Evolutionary conservation across 1,284 basidiomycete genomes (phyloP).

Genomic region (Phaffia rhodozyma): DNA sequence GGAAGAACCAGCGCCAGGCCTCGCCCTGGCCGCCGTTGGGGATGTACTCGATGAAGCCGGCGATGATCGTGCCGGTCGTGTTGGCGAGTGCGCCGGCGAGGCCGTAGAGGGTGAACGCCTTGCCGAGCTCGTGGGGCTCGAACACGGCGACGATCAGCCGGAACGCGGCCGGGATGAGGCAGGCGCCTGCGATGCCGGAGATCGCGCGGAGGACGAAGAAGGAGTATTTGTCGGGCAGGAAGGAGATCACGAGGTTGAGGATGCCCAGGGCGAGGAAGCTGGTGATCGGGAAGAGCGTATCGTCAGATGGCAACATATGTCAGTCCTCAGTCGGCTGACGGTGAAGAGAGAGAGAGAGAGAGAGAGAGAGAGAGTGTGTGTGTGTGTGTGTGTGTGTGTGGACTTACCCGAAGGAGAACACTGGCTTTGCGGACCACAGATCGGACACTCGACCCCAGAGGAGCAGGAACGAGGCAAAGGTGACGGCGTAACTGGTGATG

Average conservation of each 20-base stretch:
- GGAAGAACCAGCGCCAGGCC: constrained; percentile 35
- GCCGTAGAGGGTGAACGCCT: constrained; percentile 30
- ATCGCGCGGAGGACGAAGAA: constrained; percentile 30
- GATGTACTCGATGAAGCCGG: constrained; percentile 32
- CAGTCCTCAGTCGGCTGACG: too few relatives aligned
- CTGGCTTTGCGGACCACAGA: constrained; percentile 27
- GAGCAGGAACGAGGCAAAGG: constrained; percentile 30
- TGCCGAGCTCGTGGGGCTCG: constrained; percentile 23
- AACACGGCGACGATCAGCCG: constrained; percentile 31
- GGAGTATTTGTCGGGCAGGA: constrained; percentile 26
- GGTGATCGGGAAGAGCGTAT: too few relatives aligned
- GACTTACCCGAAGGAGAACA: constrained; percentile 23
- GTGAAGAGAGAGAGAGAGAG: too few relatives aligned
- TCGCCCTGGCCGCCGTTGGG: constrained; percentile 29
- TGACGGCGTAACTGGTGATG: constrained; percentile 27
- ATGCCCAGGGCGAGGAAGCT: constrained; percentile 26
- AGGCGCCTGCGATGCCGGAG: constrained; percentile 26
- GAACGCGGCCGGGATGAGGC: constrained; percentile 30
- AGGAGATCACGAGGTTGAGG: constrained; percentile 27
- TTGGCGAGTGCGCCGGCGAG: constrained; percentile 33
- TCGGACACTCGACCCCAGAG: constrained; percentile 30
- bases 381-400: too few relatives aligned
- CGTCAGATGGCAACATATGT: too few relatives aligned
- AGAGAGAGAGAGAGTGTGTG: too few relatives aligned
- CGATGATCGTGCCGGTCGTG: constrained; percentile 25